These are phyloP conservation scores for Boletus insuetus DNA, from an alignment of 768 basidiomycete species.

Conservation along the genomic window DNA sequence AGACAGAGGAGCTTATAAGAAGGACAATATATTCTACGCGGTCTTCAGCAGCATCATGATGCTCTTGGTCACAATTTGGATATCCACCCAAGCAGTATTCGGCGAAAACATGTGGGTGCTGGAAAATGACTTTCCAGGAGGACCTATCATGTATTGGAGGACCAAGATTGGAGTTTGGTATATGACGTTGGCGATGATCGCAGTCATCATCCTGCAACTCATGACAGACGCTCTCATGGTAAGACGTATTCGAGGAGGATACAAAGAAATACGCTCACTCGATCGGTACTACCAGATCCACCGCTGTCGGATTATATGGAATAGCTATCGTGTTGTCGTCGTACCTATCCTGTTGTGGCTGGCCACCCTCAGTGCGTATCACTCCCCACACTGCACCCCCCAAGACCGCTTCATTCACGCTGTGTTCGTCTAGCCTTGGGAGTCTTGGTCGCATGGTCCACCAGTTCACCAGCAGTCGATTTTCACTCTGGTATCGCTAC, in stretches of 20 bases:
- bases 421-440: conserved; percentile 12
- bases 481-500: conserved; percentile 5
- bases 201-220: not conserved
- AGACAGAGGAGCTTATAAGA: conserved; percentile 1
- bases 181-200: conserved; percentile 12
- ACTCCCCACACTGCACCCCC: not conserved
- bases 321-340: not conserved
- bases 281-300: conserved; percentile 29
- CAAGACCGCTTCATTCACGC: not conserved
- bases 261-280: not conserved
- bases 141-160: conserved; percentile 32
- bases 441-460: conserved; percentile 6
- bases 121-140: conserved; percentile 33
- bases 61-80: conserved; percentile 31
- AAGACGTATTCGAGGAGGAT: not conserved
- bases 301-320: not conserved
- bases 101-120: conserved; percentile 37
- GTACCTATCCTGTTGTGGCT: not conserved
- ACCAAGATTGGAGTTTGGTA: conserved; percentile 27
- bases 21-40: conserved; percentile 12
- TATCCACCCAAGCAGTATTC: conserved; percentile 20
- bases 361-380: not conserved
- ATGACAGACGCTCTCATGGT: conserved; percentile 21
- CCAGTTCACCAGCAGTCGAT: conserved; percentile 10
- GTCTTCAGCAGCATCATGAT: conserved; percentile 27